Base-by-base conservation (phyloP, 495 filamentous ascomycete genomes). In the Tuber magnatum region DNA sequence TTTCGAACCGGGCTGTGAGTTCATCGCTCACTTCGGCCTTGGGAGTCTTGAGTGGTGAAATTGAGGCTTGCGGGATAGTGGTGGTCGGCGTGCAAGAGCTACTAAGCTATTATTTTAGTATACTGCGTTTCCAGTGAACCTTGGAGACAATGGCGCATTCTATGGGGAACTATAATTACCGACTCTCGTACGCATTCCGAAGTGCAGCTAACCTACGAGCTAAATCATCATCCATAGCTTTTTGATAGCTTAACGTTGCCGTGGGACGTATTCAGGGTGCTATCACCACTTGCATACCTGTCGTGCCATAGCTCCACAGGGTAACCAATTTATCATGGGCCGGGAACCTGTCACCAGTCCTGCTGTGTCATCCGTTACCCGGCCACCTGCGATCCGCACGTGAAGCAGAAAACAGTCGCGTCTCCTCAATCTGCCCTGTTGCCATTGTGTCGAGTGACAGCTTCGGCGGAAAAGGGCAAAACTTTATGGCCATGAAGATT, bases 181-280 rank as follows among this genome's bases (percentile, higher is more conserved):
- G 44, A 9, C 35, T 22, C 43, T 78, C 77, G 24, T 78, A 20
- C 28, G 70, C 71, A 39, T 79, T 61, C 48, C 72, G 74, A 24
- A 79, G 72, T 2, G 75, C 72, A 40, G 46, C 69, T 14, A 81
- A 69, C 41, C 79, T 79, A 44, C 65, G 73, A 32, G 75, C 56
- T 39, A 81, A 65, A 35, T 75, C 75, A 70, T 81, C 78, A 65
- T 81, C 79, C 77, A 79, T 79, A 39, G 46, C 48, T 61, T 28
- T 65, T 65, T 16, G 56, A 65, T 28, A 65, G 56, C 28, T 35
- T 16, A 65, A 35, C 14, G 56, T 65, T 65, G 14, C 56, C 56
- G 28, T 35, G 28, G 10, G 28, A 35, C 16, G 18, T 7, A 18
- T 32, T 65, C 32, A 7, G 10, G 9, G 32, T 35, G 5, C 3